Evolutionary conservation across 108 stramenopile species (phyloP), one percentile per base, ranked within the genome.

Genomic region (Asterionellopsis glacialis): DNA sequence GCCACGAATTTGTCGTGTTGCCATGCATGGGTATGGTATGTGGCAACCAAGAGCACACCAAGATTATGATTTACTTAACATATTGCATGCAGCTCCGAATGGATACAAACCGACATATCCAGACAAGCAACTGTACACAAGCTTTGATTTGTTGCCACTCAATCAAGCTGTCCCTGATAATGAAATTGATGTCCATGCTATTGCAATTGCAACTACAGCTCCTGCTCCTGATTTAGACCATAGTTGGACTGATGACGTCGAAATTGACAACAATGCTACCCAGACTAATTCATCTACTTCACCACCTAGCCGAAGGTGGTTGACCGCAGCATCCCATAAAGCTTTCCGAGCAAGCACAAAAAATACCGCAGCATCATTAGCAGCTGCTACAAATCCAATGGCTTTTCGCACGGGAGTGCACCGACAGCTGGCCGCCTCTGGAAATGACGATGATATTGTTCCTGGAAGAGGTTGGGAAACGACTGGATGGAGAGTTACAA

Each of bases 391-490:
- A 33, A 33, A 33, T 33, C 33, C 2, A 33, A 7, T 33, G 7
- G 33, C 5, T 33, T 21, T 48, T 48, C 19, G 16, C 16, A 16
- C 16, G 5, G 47, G 47, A 48, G 7, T 5, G 7, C 33, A 33
- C 33, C 2, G 33, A 33, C 5, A 33, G 2, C 33, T 33, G 2
- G 33, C 33, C 33, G 7, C 5, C 33, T 7, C 2, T 48, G 33
- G 7, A 5, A 7, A 33, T 33, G 33, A 33, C 33, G 7, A 33
- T 7, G 33, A 2, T 7, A 33, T 33, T 7, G 33, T 33, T 33
- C 77, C 77, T 21, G 77, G 73, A 10, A 61, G 72, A 54, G 77
- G 77, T 39, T 75, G 73, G 77, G 41, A 50, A 28, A 62, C 67
- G 10, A 14, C 41, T 33, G 51, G 47, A 9, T 38, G 56, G 12